Conservation (phyloP, 1,284 basidiomycete genomes). For the Stygiomarasmius scandens region DNA sequence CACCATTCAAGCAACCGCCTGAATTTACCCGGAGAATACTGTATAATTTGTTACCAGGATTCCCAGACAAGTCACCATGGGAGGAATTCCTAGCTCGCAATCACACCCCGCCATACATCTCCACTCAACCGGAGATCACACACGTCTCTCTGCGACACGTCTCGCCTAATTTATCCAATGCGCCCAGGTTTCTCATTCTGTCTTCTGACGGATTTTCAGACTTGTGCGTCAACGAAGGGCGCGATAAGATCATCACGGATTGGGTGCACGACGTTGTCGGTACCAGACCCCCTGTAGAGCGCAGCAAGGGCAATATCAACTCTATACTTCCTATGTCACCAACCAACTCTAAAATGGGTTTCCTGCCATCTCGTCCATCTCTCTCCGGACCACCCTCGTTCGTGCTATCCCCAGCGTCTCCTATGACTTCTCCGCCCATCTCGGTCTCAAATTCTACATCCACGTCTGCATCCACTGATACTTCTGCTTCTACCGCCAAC, state of each 20-base stretch:
- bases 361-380: background rate
- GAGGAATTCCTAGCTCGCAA: slow-evolving; percentile 66
- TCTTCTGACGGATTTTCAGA: slow-evolving; percentile 71
- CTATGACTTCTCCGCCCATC: background rate
- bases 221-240: slow-evolving; percentile 50
- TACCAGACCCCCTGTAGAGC: background rate
- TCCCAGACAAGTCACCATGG: slow-evolving; percentile 62
- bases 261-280: slow-evolving; percentile 48
- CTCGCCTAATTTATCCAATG: slow-evolving; percentile 17
- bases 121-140: slow-evolving; percentile 61
- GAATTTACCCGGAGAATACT: slow-evolving; percentile 68
- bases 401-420: background rate
- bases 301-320: slow-evolving; percentile 12
- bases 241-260: slow-evolving; percentile 45
- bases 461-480: background rate
- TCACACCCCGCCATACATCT: slow-evolving; percentile 69
- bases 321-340: slow-evolving; percentile 17
- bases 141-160: slow-evolving; percentile 46
- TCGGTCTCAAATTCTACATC: background rate
- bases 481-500: background rate
- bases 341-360: background rate
- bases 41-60: slow-evolving; percentile 66
- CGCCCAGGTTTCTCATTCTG: slow-evolving; percentile 57
- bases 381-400: background rate
- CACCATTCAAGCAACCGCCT: slow-evolving; percentile 72